Evolutionary conservation across 2,329 filamentous ascomycete species (phyloP).

Genomic region (Penicillium sp.): DNA sequence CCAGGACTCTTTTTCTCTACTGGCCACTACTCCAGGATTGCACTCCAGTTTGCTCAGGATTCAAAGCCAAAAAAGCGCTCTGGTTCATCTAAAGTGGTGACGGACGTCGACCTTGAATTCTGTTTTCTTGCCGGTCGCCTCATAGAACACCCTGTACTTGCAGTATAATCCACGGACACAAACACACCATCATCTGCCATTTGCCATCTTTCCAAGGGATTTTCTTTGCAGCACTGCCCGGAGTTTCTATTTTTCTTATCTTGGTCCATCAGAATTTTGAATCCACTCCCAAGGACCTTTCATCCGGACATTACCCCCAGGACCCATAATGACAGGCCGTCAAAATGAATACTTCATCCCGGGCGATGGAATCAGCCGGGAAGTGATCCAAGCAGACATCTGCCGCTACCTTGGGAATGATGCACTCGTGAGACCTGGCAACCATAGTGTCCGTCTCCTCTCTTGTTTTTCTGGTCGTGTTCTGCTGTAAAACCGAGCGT

Average conservation of each 20-base stretch:
- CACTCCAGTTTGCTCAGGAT: not conserved
- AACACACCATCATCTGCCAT: constrained; percentile 16
- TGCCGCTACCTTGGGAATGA: constrained; percentile 83
- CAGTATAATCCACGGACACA: constrained; percentile 21
- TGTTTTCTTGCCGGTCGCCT: constrained; percentile 11
- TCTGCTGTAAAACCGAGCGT: constrained; percentile 12
- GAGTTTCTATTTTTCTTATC: constrained; percentile 17
- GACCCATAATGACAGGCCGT: constrained; percentile 43
- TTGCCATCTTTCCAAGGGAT: constrained; percentile 6
- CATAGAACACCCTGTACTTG: constrained; percentile 24
- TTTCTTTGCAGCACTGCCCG: constrained; percentile 15
- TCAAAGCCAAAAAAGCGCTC: constrained; percentile 1
- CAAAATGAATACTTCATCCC: constrained; percentile 80
- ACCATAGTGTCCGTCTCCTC: constrained; percentile 64
- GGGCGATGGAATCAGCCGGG: constrained; percentile 77
- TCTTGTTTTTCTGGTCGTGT: constrained; percentile 11
- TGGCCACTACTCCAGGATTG: constrained; percentile 16
- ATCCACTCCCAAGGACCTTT: constrained; percentile 20
- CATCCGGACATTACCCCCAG: not conserved
- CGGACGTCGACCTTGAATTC: constrained; percentile 12
- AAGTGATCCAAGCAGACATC: constrained; percentile 82
- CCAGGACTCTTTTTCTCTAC: constrained; percentile 10
- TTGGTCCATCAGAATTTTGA: constrained; percentile 29
- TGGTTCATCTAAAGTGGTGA: constrained; percentile 19
- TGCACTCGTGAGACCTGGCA: constrained; percentile 73